Base-by-base conservation (phyloP, 768 basidiomycete species). In the Cystobasidium ongulense region DNA sequence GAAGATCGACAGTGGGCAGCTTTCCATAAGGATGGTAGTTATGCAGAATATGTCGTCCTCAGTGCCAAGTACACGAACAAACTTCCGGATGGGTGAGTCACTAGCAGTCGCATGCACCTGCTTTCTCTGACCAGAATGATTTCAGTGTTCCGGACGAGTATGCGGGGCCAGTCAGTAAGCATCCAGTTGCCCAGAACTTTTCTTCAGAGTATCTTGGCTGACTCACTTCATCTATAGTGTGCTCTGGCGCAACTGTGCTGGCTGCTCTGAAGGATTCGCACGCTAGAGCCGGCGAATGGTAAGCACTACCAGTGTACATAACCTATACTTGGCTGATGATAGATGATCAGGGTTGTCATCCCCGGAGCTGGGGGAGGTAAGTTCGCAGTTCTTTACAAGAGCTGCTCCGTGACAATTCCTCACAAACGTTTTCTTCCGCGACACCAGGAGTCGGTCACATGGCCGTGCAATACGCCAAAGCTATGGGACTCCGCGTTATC, bases 401-500 rank as follows among this genome's bases (percentile, higher is more conserved):
- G n/a, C n/a, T n/a, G n/a, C n/a, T n/a, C n/a, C n/a, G n/a, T n/a
- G n/a, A n/a, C n/a, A n/a, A n/a, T n/a, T n/a, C n/a, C n/a, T n/a
- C n/a, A n/a, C n/a, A n/a, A n/a, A n/a, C n/a, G n/a, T n/a, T n/a
- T n/a, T n/a, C n/a, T n/a, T n/a, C n/a, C n/a, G n/a, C n/a, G n/a
- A n/a, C n/a, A n/a, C n/a, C n/a, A n/a, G n/a, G 76, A 1, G 61
- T 78, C 31, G 74, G 76, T 2, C 39, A 38, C 15, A 36, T 75
- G 38, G 89, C 89, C 25, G 80, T 91, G 33, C 89, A 92, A 79
- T 92, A 91, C 77, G 91, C 90, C 23, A 85, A 83, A 57, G 85
- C 85, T 29, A 87, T 88, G 83, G 90, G 91, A 46, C 85, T 89
- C 63, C 87, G 87, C 31, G 88, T 91, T 8, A 86, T 92, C 68